A percentile compares a stretch with the other conserved stretches of the same genome.
Evolutionary conservation across 306 rosid species (phyloP).

Genomic region (Rosa multiflora): DNA sequence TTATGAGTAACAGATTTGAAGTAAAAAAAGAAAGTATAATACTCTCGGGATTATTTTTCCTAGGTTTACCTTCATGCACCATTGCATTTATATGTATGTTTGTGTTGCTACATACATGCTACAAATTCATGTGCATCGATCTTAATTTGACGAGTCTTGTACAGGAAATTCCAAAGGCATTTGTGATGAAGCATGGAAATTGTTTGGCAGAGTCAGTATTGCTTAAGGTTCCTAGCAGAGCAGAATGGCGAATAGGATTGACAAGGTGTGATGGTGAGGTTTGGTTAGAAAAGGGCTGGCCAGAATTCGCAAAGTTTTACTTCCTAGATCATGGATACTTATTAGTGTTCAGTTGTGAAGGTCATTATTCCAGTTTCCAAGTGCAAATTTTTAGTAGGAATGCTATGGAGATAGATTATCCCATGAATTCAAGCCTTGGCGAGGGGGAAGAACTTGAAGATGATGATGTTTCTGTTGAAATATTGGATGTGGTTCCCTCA

Average conservation of each 20-base stretch:
- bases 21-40: no score
- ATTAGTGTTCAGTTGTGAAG: not conserved
- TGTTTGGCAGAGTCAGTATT: not conserved
- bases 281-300: slow-evolving; percentile 14
- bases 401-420: not conserved
- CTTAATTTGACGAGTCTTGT: not conserved
- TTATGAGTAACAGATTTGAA: no score
- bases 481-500: not conserved
- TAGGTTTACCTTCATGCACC: not conserved
- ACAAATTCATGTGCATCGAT: not conserved
- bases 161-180: not conserved
- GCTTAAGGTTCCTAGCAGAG: not conserved
- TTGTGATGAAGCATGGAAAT: not conserved
- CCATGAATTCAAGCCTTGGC: not conserved
- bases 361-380: not conserved
- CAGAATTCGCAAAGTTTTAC: not conserved
- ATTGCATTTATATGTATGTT: not conserved
- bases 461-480: not conserved
- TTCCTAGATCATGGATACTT: not conserved
- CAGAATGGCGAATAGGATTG: not conserved
- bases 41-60: no score
- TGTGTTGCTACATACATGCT: not conserved
- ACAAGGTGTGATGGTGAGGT: not conserved
- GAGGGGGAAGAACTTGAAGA: not conserved
- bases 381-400: not conserved